Evolutionary conservation across 2,329 filamentous ascomycete species (phyloP).

Genomic region (Ceratocystis colombiana): DNA sequence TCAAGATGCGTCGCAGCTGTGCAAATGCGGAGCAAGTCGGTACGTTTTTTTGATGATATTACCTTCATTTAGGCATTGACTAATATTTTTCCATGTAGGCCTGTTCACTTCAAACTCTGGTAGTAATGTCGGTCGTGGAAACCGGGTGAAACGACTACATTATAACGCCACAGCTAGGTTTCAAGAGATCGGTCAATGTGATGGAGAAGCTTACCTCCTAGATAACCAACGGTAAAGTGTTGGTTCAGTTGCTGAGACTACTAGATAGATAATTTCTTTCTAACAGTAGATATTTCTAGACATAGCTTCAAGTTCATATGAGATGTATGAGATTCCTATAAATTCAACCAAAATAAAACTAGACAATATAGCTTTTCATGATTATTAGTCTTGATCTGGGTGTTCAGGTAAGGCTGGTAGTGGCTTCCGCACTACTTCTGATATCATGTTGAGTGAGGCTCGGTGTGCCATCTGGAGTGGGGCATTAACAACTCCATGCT

Average conservation of each 20-base stretch:
- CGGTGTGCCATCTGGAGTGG: background rate
- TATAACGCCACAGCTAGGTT: background rate
- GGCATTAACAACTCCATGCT: background rate
- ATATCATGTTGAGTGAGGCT: background rate
- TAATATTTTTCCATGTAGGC: slow-evolving; percentile 38
- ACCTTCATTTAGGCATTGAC: background rate
- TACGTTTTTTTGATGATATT: slow-evolving; percentile 35
- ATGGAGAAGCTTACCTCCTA: background rate
- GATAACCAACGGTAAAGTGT: background rate
- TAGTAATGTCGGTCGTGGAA: background rate
- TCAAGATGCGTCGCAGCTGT: slow-evolving; percentile 77
- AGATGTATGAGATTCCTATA: background rate
- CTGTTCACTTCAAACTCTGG: slow-evolving; percentile 56
- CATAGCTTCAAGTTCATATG: background rate
- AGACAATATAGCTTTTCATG: background rate
- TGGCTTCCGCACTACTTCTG: slow-evolving; percentile 34
- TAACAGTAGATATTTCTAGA: background rate
- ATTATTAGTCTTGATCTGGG: slow-evolving; percentile 22
- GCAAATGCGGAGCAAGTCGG: slow-evolving; percentile 81
- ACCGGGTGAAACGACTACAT: background rate
- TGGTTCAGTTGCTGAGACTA: background rate
- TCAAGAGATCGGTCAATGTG: background rate
- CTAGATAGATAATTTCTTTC: background rate
- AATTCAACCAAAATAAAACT: background rate
- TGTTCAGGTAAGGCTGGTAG: slow-evolving; percentile 38